These are phyloP conservation scores for Ilyonectria mors-panacis DNA, from an alignment of 2,329 filamentous ascomycete genomes.

Conservation along the genomic window DNA sequence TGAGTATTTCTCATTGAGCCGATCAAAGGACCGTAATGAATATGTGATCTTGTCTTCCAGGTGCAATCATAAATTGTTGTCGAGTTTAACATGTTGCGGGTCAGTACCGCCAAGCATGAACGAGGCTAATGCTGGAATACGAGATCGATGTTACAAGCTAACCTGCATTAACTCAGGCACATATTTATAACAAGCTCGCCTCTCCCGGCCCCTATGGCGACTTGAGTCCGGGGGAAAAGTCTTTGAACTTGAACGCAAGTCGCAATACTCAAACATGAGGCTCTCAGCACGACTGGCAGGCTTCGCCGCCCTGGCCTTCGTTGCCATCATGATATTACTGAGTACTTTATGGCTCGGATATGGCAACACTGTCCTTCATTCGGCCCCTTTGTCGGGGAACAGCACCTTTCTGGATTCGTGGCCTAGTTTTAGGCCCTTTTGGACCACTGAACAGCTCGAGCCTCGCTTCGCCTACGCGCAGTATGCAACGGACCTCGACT, in stretches of 20 bases:
- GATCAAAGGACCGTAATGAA: too few relatives aligned
- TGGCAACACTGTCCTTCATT: not conserved
- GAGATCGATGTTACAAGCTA: not conserved
- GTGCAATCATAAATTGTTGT: too few relatives aligned
- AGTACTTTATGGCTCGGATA: not conserved
- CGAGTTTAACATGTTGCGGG: too few relatives aligned
- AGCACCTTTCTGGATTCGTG: not conserved
- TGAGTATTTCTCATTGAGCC: too few relatives aligned
- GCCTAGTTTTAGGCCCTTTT: not conserved
- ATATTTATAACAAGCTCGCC: not conserved
- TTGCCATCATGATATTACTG: not conserved
- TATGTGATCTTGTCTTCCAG: too few relatives aligned
- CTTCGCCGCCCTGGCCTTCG: not conserved
- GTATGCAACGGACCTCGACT: constrained; percentile 18
- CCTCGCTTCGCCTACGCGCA: constrained; percentile 20
- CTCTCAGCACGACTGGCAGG: not conserved
- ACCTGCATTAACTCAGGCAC: not conserved
- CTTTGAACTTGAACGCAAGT: not conserved
- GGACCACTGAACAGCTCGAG: constrained; percentile 16
- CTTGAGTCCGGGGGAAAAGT: not conserved
- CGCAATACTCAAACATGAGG: not conserved
- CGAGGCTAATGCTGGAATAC: not conserved
- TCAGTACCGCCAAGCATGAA: too few relatives aligned
- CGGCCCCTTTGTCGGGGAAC: not conserved
- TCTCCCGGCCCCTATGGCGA: not conserved